A percentile compares a stretch with the other conserved stretches of the same genome.
These are phyloP conservation scores for Trichoderma atroviride DNA, from an alignment of 2,329 filamentous ascomycete genomes.

Conservation along the genomic window DNA sequence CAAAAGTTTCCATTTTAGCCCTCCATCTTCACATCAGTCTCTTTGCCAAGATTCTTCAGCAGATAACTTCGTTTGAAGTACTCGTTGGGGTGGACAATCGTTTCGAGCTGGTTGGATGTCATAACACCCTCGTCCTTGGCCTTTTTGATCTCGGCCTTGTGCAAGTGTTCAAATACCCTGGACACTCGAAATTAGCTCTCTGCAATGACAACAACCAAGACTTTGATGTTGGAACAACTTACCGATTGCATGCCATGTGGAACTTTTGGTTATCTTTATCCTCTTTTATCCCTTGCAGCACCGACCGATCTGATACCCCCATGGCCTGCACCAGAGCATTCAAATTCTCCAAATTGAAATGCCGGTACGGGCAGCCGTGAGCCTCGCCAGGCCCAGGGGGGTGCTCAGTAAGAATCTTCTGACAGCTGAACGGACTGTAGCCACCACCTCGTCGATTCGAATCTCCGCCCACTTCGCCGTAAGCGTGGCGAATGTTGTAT, in stretches of 20 bases:
- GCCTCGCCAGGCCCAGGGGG: constrained; percentile 83
- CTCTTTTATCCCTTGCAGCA: constrained; percentile 80
- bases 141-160: constrained; percentile 76
- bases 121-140: constrained; percentile 75
- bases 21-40: constrained; percentile 61
- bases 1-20: constrained; percentile 27
- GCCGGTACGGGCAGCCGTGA: constrained; percentile 95
- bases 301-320: constrained; percentile 75
- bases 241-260: constrained; percentile 94
- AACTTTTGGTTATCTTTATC: constrained; percentile 88
- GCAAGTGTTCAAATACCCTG: constrained; percentile 84
- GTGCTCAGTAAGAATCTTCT: constrained; percentile 90
- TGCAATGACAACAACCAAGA: neutral
- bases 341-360: constrained; percentile 88
- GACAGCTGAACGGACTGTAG: constrained; percentile 90
- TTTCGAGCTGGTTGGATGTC: constrained; percentile 79
- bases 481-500: constrained; percentile 94
- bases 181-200: neutral
- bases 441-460: constrained; percentile 82
- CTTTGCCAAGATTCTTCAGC: constrained; percentile 73
- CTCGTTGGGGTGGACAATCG: constrained; percentile 94
- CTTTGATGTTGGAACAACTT: constrained; percentile 35
- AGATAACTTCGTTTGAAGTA: constrained; percentile 96
- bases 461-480: constrained; percentile 94
- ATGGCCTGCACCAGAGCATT: constrained; percentile 73